phyloP scores from a whole-genome alignment of 2,329 filamentous ascomycete genomes.

The Trichoderma afroharzianum region DNA sequence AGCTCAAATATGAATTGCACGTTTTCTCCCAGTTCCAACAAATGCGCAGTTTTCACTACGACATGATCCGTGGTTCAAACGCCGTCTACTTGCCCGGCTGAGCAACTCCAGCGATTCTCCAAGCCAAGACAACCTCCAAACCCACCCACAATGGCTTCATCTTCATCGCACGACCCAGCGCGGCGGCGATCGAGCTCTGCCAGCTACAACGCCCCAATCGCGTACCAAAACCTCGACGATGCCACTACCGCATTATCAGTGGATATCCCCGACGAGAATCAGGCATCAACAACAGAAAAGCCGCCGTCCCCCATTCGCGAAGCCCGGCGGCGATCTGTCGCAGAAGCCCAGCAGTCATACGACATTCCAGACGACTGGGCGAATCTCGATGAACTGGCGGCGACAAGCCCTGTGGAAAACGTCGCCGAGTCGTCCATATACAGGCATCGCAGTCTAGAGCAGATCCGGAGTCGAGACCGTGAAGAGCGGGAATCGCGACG shows the following conservation, averaged over 20 bases:
- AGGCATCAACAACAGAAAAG: neutral
- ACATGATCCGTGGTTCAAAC: neutral
- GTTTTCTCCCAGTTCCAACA: neutral
- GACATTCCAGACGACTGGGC: constrained; percentile 31
- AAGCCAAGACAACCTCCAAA: neutral
- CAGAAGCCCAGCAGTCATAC: constrained; percentile 17
- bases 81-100: constrained; percentile 1
- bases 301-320: neutral
- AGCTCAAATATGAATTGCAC: neutral
- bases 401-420: constrained; percentile 28
- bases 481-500: constrained; percentile 17
- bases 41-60: neutral
- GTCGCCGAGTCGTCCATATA: constrained; percentile 17
- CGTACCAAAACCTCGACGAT: constrained; percentile 44
- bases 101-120: neutral
- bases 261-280: neutral
- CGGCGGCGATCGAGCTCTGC: neutral
- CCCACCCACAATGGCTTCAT: neutral
- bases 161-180: neutral
- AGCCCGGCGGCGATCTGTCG: neutral
- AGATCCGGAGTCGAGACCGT: constrained; percentile 16
- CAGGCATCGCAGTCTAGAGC: constrained; percentile 21
- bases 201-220: constrained; percentile 27
- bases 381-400: constrained; percentile 43
- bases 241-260: constrained; percentile 28